Evolutionary conservation across 164 flowering plant genomes (phyloP).

Genomic region (Platanus orientalis): DNA sequence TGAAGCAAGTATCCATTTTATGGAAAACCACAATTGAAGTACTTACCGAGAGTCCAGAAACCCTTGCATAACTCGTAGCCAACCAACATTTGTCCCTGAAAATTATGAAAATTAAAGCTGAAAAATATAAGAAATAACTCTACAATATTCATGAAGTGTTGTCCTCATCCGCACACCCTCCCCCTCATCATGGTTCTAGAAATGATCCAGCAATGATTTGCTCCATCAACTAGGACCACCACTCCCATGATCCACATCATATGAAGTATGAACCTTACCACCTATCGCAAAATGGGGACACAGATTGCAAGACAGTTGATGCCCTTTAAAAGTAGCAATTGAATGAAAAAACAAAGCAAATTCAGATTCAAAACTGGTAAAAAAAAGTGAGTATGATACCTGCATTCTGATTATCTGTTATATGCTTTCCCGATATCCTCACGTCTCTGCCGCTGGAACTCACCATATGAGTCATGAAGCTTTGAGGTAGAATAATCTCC

Average conservation of each 20-base stretch:
- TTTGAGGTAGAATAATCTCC: constrained; percentile 59
- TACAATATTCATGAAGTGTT: constrained; percentile 4
- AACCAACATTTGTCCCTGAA: constrained; percentile 37
- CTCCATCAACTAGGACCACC: background rate
- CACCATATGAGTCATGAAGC: constrained; percentile 50
- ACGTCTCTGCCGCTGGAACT: constrained; percentile 70
- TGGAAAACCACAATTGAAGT: constrained; percentile 3
- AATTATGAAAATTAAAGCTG: constrained; percentile 32
- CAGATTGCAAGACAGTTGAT: background rate
- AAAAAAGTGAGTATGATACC: constrained; percentile 18
- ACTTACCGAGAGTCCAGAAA: constrained; percentile 33
- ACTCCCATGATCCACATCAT: background rate
- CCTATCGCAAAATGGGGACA: background rate
- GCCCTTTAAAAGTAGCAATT: background rate
- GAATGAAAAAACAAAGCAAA: background rate
- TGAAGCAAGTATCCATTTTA: background rate
- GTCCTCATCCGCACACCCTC: background rate
- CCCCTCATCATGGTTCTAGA: background rate
- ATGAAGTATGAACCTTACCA: background rate
- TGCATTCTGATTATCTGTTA: constrained; percentile 40
- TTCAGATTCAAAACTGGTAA: background rate
- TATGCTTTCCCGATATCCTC: constrained; percentile 68
- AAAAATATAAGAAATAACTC: constrained; percentile 8
- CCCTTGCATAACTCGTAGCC: constrained; percentile 17
- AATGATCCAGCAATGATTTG: background rate